Evolutionary conservation across 257 asterid species (phyloP).

Genomic region (Handroanthus guayacan): DNA sequence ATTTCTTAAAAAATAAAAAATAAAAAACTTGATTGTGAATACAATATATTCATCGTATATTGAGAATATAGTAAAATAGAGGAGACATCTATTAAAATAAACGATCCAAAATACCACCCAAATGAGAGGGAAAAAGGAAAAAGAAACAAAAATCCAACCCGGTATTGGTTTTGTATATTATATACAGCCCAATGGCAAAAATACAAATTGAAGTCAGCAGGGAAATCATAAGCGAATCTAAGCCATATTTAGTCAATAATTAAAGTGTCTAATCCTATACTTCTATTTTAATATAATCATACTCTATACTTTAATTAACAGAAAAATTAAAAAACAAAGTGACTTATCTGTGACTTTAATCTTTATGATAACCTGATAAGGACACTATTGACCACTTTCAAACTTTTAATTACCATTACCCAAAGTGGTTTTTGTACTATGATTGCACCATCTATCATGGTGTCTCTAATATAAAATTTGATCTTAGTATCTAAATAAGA

Average conservation of each 20-base stretch:
- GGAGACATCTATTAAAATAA: no score
- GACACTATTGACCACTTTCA: slow-evolving; percentile 21
- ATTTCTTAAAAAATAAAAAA: no score
- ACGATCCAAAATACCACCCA: no score
- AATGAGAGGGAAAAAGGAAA: no score
- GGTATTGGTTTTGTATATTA: neutral
- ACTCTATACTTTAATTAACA: neutral
- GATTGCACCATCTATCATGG: slow-evolving; percentile 20
- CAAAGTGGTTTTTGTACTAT: slow-evolving; percentile 11
- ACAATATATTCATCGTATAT: no score
- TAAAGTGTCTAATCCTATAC: slow-evolving; percentile 19
- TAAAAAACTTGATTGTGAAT: no score
- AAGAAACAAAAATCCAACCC: neutral
- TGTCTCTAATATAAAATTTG: slow-evolving; percentile 10
- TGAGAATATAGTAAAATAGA: no score
- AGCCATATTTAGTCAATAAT: slow-evolving; percentile 10
- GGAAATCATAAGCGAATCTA: slow-evolving; percentile 10
- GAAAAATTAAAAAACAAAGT: neutral
- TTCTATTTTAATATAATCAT: slow-evolving; percentile 20
- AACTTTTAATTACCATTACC: slow-evolving; percentile 1
- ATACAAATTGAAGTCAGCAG: slow-evolving; percentile 8
- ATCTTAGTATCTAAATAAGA: slow-evolving; percentile 4
- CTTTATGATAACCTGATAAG: slow-evolving; percentile 1
- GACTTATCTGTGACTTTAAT: neutral
- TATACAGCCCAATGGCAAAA: neutral